These are phyloP conservation scores for Coemansia sp. DNA, from an alignment of 192 early-diverging fungal genomes.

Conservation along the genomic window DNA sequence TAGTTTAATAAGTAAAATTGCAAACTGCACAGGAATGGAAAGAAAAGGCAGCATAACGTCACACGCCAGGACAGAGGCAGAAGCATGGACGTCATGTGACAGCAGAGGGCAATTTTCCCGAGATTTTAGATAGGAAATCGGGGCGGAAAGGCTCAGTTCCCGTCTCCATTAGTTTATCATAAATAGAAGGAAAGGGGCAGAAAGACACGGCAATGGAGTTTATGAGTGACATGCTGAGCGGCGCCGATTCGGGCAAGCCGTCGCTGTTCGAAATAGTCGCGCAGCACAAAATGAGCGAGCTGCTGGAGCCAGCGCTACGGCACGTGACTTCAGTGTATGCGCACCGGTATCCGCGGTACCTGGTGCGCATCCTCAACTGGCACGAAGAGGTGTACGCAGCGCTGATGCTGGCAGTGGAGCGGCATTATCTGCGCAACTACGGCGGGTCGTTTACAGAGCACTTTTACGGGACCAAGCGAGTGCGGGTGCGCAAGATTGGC, in stretches of 20 bases:
- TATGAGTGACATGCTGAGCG: conserved; percentile 75
- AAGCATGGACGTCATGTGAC: conserved; percentile 10
- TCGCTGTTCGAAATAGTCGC: conserved; percentile 90
- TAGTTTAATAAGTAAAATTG: neutral
- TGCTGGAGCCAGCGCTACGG: conserved; percentile 81
- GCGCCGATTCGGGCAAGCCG: conserved; percentile 73
- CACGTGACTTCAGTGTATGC: conserved; percentile 86
- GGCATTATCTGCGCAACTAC: conserved; percentile 80
- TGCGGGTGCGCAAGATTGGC: conserved; percentile 53
- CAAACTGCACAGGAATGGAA: neutral
- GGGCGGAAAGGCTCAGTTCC: no score
- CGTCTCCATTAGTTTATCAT: no score
- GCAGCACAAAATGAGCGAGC: conserved; percentile 77
- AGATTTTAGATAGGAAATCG: conserved; percentile 1
- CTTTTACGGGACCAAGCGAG: conserved; percentile 87
- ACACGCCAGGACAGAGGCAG: conserved; percentile 5
- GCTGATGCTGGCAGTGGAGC: conserved; percentile 78
- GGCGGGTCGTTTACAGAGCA: conserved; percentile 85
- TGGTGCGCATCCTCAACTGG: conserved; percentile 72
- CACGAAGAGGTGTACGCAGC: conserved; percentile 82
- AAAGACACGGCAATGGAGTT: conserved; percentile 66
- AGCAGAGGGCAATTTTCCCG: conserved; percentile 4
- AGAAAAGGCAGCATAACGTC: neutral
- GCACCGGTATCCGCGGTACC: conserved; percentile 82
- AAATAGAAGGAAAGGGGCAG: neutral